phyloP scores from a whole-genome alignment of 768 basidiomycete genomes.

The Cubamyces lactineus region DNA sequence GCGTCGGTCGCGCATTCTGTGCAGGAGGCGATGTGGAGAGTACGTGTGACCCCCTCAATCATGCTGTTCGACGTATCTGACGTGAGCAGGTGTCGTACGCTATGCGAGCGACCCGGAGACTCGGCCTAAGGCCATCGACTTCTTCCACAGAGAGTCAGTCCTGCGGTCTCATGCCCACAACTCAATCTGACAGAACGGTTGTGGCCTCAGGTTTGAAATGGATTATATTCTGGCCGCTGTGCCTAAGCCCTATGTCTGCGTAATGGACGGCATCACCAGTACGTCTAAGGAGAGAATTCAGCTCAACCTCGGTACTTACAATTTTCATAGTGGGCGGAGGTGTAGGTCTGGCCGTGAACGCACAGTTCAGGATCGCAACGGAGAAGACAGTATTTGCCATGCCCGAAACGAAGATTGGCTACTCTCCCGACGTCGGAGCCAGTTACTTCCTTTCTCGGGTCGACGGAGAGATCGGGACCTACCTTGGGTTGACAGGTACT shows the following conservation, averaged over 20 bases:
- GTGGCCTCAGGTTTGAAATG: conserved; percentile 66
- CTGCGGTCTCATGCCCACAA: not conserved
- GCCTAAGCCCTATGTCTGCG: conserved; percentile 85
- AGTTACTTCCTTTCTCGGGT: conserved; percentile 87
- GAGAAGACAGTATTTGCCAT: conserved; percentile 91
- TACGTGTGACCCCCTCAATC: conserved; percentile 44
- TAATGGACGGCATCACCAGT: conserved; percentile 94
- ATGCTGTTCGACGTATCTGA: conserved; percentile 5
- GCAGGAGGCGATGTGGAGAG: conserved; percentile 93
- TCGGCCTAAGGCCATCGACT: conserved; percentile 70
- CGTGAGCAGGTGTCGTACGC: conserved; percentile 54
- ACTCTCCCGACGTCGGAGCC: conserved; percentile 91
- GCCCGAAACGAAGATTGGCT: conserved; percentile 95
- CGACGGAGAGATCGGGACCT: conserved; percentile 94
- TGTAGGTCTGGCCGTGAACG: conserved; percentile 82
- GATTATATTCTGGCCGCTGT: conserved; percentile 73
- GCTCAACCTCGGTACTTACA: conserved; percentile 6
- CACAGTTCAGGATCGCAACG: conserved; percentile 90
- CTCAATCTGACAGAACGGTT: not conserved
- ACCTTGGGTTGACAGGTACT: conserved; percentile 84
- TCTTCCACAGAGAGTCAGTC: conserved; percentile 88
- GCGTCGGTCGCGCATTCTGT: conserved; percentile 81
- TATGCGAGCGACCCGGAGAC: conserved; percentile 54
- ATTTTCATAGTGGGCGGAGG: conserved; percentile 86
- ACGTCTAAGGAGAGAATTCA: conserved; percentile 37